Percentiles rank a stretch among this genome's conserved stretches.
These are phyloP conservation scores for Colletotrichum orchidophilum DNA, from an alignment of 2,329 filamentous ascomycete species.

Conservation along the genomic window DNA sequence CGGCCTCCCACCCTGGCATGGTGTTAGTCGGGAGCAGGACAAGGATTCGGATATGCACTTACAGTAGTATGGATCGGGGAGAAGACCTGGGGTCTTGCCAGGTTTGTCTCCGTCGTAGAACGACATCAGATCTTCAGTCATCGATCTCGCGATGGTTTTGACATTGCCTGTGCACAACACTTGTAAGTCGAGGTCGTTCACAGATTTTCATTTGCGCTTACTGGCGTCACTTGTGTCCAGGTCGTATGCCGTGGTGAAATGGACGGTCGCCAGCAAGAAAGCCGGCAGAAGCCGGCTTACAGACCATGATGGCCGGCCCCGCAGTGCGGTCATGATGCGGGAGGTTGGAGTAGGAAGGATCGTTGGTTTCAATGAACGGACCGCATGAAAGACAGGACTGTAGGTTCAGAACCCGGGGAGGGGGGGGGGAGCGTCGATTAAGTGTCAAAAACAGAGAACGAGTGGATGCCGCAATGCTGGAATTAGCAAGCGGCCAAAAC, in stretches of 20 bases:
- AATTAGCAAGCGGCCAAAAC: slow-evolving; percentile 15
- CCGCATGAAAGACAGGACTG: slow-evolving; percentile 18
- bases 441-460: slow-evolving; percentile 11
- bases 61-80: slow-evolving; percentile 66
- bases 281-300: slow-evolving; percentile 24
- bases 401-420: slow-evolving; percentile 8
- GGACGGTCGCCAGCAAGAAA: slow-evolving; percentile 15
- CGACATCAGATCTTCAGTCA: slow-evolving; percentile 53
- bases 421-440: slow-evolving; percentile 4
- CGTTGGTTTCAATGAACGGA: slow-evolving; percentile 12
- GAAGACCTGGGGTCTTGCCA: slow-evolving; percentile 59
- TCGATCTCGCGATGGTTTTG: slow-evolving; percentile 56
- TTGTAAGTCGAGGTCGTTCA: background rate
- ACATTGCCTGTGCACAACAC: slow-evolving; percentile 55
- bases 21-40: background rate
- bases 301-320: slow-evolving; percentile 26
- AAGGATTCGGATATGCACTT: slow-evolving; percentile 37
- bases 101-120: slow-evolving; percentile 60
- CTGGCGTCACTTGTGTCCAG: slow-evolving; percentile 49
- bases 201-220: slow-evolving; percentile 29
- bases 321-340: slow-evolving; percentile 31
- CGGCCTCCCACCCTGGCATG: slow-evolving; percentile 73
- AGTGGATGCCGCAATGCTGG: slow-evolving; percentile 1
- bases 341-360: background rate
- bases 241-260: slow-evolving; percentile 44